Evolutionary conservation across 495 filamentous ascomycete species (phyloP).

Genomic region (Xylaria flabelliformis): DNA sequence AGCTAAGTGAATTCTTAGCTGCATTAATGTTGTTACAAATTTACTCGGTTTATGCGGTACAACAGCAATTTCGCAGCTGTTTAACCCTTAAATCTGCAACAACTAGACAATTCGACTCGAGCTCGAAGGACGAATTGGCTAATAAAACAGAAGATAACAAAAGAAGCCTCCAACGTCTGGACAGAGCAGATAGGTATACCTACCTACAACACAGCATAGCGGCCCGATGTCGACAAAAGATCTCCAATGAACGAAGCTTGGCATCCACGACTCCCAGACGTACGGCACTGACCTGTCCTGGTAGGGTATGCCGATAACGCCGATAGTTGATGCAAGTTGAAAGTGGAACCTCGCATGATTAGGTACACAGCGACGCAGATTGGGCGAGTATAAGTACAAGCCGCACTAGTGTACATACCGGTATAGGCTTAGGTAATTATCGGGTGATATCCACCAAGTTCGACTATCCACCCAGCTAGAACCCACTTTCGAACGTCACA

Average conservation of each 20-base stretch:
- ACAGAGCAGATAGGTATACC: slow-evolving; percentile 7
- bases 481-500: slow-evolving; percentile 25
- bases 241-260: slow-evolving; percentile 3
- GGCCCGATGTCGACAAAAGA: slow-evolving; percentile 4
- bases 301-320: neutral
- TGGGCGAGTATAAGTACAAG: neutral
- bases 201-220: neutral
- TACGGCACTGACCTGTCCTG: neutral
- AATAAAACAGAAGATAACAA: slow-evolving; percentile 5
- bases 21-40: no score
- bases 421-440: neutral
- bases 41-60: no score
- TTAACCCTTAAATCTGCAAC: neutral
- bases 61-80: neutral
- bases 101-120: slow-evolving; percentile 6
- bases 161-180: neutral
- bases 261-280: neutral
- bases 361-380: neutral
- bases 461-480: neutral
- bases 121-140: slow-evolving; percentile 13
- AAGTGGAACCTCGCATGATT: neutral
- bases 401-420: neutral
- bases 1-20: no score
- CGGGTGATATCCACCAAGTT: neutral
- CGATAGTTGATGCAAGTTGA: neutral